Conservation (phyloP, 441 rosid genomes). For the Populus trichocarpa region DNA sequence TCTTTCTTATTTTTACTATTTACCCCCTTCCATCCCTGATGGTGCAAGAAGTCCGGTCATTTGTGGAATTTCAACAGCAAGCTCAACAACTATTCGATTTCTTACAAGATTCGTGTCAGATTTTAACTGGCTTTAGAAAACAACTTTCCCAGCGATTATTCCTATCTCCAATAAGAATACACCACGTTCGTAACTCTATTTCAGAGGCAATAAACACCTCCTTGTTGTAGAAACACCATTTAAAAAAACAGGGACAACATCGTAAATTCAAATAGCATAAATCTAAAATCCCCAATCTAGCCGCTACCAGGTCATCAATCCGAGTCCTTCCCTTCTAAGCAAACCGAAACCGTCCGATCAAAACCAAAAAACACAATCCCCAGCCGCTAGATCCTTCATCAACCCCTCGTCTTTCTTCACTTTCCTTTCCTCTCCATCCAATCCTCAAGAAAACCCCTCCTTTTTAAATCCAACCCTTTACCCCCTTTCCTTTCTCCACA, state of each 20-base stretch:
- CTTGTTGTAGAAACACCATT: constrained; percentile 4
- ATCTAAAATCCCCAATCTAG: neutral
- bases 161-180: neutral
- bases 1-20: too few species aligned
- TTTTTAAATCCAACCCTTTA: constrained; percentile 29
- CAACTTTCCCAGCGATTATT: neutral
- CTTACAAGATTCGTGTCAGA: neutral
- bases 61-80: neutral
- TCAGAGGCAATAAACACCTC: neutral
- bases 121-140: neutral
- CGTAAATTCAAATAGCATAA: neutral
- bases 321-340: neutral
- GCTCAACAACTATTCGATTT: neutral
- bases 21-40: neutral
- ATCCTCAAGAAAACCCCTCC: constrained; percentile 14
- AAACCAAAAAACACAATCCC: constrained; percentile 5
- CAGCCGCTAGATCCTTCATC: constrained; percentile 27
- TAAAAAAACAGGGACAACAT: constrained; percentile 12
- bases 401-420: neutral
- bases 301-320: constrained; percentile 42
- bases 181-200: neutral
- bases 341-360: constrained; percentile 44
- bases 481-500: constrained; percentile 7
- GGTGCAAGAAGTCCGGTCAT: neutral
- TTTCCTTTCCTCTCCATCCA: constrained; percentile 14